Base-by-base conservation (phyloP, 371 early-diverging fungal genomes). In the Mucor piriformis region DNA sequence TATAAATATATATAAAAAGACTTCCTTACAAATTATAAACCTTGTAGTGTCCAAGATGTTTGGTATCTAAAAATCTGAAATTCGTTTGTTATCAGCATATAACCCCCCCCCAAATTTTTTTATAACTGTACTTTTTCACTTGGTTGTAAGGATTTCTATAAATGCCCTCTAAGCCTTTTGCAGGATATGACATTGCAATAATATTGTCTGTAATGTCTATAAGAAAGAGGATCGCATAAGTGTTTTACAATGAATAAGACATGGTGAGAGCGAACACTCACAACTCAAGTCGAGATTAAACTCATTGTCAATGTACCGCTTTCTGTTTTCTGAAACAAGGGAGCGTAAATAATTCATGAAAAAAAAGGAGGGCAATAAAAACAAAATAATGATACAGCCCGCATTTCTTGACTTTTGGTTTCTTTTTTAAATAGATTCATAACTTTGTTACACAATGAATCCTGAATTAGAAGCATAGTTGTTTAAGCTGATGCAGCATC, bases 11-110 rank as follows among this genome's bases (percentile, higher is more conserved):
- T 13, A 34, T 24, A 40, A 3, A 18, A 46, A n/a, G n/a, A n/a
- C n/a, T n/a, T n/a, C n/a, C 81, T 75, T 80, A 85, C 83, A 91
- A 64, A 46, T 91, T 91, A 65, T 82, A 91, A 11, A 91, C 83
- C 62, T 87, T 87, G 72, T 89, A 91, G 34, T 80, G 67, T 7
- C 68, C 74, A 23, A 35, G 48, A 61, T 89, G 90, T 44, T 66
- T 74, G 21, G 42, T 58, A 40, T 88, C 86, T 12, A 89, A 76
- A 59, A 87, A 91, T 46, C 87, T 88, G 47, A 12, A 13, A 3
- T 21, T 24, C n/a, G 3, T 29, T 21, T 3, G 35, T n/a, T n/a
- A n/a, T n/a, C n/a, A n/a, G n/a, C n/a, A n/a, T n/a, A 6, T 16
- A 43, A 7, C 13, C 13, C 18, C 16, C 6, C 16, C 16, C 6